Base-by-base conservation (phyloP, 768 basidiomycete species). In the Wakefieldia striispora region DNA sequence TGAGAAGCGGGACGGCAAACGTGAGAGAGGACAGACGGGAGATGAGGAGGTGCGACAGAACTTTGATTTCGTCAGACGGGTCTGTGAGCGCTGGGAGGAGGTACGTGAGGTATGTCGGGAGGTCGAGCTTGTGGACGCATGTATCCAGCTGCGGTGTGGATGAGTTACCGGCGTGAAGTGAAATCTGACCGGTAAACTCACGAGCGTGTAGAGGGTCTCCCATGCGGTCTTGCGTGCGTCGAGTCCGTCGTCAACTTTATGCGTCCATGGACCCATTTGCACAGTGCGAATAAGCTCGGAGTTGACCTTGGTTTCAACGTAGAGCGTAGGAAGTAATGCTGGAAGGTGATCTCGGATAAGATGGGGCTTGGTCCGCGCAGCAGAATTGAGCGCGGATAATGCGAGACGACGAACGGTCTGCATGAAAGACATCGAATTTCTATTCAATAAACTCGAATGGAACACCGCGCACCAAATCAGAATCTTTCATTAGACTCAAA, bases 201-300 rank as follows among this genome's bases (percentile, higher is more conserved):
- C 92, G 58, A 98, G 70, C 17, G 94, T 97, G 65, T 97, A 95
- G 76, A 97, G 91, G 1, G 94, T 93, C 70, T 99, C 97, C 69
- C 91, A 98, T 2, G 97, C 95, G 0, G 91, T 95, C 77, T 97
- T 98, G 50, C 97, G 84, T 19, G 94, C 86, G 55, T 98, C 95
- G 35, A 98, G 76, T 41, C 97, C 97, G 56, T 98, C 95, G 60
- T 99, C 97, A 45, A 97, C 91, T 65, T 90, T 93, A 71, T 95
- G 92, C 23, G 87, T 90, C 93, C 93, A 97, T 3, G 94, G 93
- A 19, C 94, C 93, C 94, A 97, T 97, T 63, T 93, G 91, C 12
- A 97, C 93, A 1, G 88, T 91, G 26, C 89, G 83, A 62, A 95
- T 85, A 50, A 94, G 82, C 2, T 84, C 78, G 3, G 80, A 76